A percentile compares a stretch with the other conserved stretches of the same genome.
Conservation (phyloP, 2,329 filamentous ascomycete genomes). For the Fusarium metavorans region DNA sequence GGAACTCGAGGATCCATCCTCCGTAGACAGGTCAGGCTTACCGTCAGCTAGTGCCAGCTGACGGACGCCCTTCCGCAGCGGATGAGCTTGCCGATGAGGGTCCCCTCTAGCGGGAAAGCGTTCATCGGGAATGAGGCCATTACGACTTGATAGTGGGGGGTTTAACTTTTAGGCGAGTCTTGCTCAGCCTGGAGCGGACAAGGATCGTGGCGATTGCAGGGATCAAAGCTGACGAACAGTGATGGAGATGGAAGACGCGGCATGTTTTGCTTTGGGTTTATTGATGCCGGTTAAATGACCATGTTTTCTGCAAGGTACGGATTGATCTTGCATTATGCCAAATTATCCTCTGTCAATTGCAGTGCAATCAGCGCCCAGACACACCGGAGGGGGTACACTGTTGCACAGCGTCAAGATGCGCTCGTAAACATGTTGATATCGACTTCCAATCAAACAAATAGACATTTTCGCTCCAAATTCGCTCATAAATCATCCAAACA, state of each 20-base stretch:
- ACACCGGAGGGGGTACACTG: background rate
- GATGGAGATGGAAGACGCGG: background rate
- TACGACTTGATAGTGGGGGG: background rate
- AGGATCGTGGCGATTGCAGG: background rate
- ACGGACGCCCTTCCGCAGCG: background rate
- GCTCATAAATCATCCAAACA: background rate
- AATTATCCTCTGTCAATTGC: background rate
- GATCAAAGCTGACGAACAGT: background rate
- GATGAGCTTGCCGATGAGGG: background rate
- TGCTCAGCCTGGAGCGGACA: background rate
- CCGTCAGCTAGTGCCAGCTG: background rate
- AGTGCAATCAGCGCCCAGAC: background rate
- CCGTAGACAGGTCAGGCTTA: background rate
- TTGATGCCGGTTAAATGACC: background rate
- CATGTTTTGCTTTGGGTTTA: background rate
- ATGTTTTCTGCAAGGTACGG: background rate
- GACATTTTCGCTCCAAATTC: background rate
- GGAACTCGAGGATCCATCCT: background rate
- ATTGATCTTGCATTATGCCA: background rate
- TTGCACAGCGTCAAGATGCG: background rate
- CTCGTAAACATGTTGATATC: background rate
- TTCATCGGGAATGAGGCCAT: constrained; percentile 3
- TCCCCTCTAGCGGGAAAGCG: background rate
- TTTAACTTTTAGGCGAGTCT: background rate
- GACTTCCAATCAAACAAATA: background rate